phyloP scores from a whole-genome alignment of 2,329 filamentous ascomycete species.

The Penicillium sp. region DNA sequence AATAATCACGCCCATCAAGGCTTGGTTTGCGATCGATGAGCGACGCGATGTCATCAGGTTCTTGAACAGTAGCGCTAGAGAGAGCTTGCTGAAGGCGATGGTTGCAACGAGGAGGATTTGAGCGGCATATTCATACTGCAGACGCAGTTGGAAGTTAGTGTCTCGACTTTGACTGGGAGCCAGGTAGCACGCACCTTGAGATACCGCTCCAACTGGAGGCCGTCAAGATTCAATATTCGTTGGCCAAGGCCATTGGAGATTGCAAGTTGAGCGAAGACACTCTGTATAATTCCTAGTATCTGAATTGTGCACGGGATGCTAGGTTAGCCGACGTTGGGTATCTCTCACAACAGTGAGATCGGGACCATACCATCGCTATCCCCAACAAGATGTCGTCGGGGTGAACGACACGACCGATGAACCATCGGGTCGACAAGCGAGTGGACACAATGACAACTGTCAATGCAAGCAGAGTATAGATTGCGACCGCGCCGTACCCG shows the following conservation, averaged over 20 bases:
- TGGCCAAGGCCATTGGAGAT: constrained; percentile 23
- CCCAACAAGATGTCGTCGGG: constrained; percentile 23
- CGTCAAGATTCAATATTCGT: constrained; percentile 11
- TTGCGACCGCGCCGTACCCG: constrained; percentile 23
- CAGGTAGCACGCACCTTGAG: constrained; percentile 13
- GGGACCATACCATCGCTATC: constrained; percentile 14
- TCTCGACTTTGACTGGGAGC: not conserved
- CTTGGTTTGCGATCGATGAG: constrained; percentile 13
- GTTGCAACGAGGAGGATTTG: constrained; percentile 23
- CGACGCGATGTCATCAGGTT: constrained; percentile 19
- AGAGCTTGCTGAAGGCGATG: constrained; percentile 22
- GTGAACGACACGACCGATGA: constrained; percentile 22
- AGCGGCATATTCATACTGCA: constrained; percentile 22
- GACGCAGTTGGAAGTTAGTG: not conserved
- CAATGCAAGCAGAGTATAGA: constrained; percentile 23
- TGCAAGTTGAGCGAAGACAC: constrained; percentile 23
- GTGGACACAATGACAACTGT: constrained; percentile 18
- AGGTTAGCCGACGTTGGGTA: not conserved
- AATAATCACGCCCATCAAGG: constrained; percentile 17
- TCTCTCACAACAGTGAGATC: not conserved
- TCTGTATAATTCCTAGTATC: constrained; percentile 21
- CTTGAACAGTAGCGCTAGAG: constrained; percentile 21
- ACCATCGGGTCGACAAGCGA: constrained; percentile 23
- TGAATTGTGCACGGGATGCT: not conserved
- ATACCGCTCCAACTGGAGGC: constrained; percentile 11